Conservation (phyloP, 352 stramenopile species). For the Globisporangium middletonii region DNA sequence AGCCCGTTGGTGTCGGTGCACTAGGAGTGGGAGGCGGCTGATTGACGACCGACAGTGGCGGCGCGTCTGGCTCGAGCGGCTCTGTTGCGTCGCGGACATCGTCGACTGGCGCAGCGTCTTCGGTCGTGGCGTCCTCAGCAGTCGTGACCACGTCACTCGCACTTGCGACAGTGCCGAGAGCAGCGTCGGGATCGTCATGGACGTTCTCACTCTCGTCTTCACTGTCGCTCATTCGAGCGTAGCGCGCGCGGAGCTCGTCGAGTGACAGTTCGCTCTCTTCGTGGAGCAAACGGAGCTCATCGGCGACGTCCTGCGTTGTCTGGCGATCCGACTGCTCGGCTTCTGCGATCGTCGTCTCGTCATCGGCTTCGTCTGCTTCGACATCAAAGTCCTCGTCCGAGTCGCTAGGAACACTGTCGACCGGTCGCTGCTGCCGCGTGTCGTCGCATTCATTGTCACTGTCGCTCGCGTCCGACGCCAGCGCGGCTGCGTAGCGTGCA, state of each 20-base stretch:
- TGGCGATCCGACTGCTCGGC: constrained; percentile 38
- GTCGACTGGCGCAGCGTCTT: too few relatives aligned
- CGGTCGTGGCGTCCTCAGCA: too few relatives aligned
- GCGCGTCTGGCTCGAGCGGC: too few relatives aligned
- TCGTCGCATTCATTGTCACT: constrained; percentile 27
- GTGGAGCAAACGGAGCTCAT: constrained; percentile 78
- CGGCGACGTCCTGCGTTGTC: constrained; percentile 24
- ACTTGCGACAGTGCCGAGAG: not conserved
- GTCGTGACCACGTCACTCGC: too few relatives aligned
- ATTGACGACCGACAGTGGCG: not conserved
- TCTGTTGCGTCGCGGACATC: too few relatives aligned
- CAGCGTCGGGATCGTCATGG: not conserved
- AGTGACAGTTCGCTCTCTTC: constrained; percentile 83
- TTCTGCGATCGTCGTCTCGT: constrained; percentile 82
- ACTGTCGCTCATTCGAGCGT: constrained; percentile 14
- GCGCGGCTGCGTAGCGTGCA: constrained; percentile 28
- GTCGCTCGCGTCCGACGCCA: constrained; percentile 16
- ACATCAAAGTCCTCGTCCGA: constrained; percentile 20
- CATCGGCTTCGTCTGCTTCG: constrained; percentile 26
- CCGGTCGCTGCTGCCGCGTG: not conserved
- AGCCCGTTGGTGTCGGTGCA: constrained; percentile 17
- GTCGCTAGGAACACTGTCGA: not conserved
- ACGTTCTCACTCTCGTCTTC: not conserved
- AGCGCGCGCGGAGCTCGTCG: constrained; percentile 80
- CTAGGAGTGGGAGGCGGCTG: not conserved